These are phyloP conservation scores for Fusarium dimerum DNA, from an alignment of 2,329 filamentous ascomycete genomes.

Conservation along the genomic window DNA sequence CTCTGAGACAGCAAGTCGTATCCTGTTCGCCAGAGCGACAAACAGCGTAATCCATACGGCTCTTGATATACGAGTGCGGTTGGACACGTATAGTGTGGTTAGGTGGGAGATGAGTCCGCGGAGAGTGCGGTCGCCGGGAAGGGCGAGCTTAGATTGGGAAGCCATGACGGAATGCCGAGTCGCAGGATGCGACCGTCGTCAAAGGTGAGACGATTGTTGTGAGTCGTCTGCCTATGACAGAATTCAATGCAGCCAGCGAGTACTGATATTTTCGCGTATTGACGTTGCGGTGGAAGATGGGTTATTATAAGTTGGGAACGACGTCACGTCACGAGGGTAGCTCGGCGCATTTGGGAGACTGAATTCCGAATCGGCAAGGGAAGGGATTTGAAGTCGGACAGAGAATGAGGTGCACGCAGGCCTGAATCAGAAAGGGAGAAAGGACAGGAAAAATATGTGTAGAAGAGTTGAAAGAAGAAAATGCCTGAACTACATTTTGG, in stretches of 20 bases:
- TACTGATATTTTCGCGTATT: conserved; percentile 1
- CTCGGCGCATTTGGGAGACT: conserved; percentile 13
- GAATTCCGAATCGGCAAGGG: conserved; percentile 5
- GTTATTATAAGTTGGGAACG: conserved; percentile 17
- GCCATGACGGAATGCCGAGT: conserved; percentile 56
- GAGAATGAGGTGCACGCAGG: not conserved
- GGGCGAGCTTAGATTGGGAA: conserved; percentile 70
- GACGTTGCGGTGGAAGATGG: conserved; percentile 2
- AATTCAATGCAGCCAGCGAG: not conserved
- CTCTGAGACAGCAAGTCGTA: conserved; percentile 88
- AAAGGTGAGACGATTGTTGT: not conserved
- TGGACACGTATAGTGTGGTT: conserved; percentile 71
- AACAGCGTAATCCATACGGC: conserved; percentile 82
- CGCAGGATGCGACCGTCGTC: conserved; percentile 1
- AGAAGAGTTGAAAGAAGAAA: conserved; percentile 3
- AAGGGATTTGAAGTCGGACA: not conserved
- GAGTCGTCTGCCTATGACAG: not conserved
- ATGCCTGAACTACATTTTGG: conserved; percentile 11
- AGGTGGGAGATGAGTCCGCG: conserved; percentile 66
- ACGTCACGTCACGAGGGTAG: conserved; percentile 26
- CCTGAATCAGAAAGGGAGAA: not conserved
- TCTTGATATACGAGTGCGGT: conserved; percentile 81
- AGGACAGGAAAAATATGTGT: not conserved
- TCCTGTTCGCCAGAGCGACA: conserved; percentile 78
- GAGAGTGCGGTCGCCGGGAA: conserved; percentile 62